These are phyloP conservation scores for Mucor circinelloides DNA, from an alignment of 371 early-diverging fungal genomes.

Conservation along the genomic window DNA sequence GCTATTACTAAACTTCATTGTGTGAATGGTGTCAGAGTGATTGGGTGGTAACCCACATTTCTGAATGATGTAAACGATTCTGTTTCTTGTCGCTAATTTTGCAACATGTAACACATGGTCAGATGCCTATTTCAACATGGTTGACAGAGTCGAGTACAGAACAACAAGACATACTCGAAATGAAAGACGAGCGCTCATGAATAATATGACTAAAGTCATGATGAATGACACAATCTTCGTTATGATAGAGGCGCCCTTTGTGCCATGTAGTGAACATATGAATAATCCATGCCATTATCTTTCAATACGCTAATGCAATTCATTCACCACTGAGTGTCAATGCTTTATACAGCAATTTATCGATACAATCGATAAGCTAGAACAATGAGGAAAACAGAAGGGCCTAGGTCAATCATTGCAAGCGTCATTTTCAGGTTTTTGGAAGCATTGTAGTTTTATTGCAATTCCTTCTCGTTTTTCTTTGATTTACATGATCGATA, in stretches of 20 bases:
- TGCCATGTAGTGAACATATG: background rate
- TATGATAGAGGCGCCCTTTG: background rate
- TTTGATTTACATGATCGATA: background rate
- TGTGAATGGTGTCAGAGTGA: no score
- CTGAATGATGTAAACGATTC: background rate
- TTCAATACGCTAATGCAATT: background rate
- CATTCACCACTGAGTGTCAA: background rate
- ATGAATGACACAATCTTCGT: background rate
- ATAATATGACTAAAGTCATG: background rate
- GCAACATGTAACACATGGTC: background rate
- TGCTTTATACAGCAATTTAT: background rate
- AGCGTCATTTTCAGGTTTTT: background rate
- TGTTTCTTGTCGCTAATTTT: background rate
- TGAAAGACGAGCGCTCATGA: no score
- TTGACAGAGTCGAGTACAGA: background rate
- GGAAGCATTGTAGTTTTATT: background rate
- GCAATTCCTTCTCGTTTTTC: background rate
- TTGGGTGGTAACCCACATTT: background rate
- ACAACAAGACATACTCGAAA: no score
- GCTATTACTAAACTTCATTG: no score
- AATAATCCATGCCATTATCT: background rate
- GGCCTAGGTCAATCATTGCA: background rate
- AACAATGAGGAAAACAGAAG: background rate
- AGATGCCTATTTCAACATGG: background rate
- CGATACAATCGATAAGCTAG: background rate